Base-by-base conservation (phyloP, 2,329 filamentous ascomycete species). In the Cylindrodendrum hubeiense region DNA sequence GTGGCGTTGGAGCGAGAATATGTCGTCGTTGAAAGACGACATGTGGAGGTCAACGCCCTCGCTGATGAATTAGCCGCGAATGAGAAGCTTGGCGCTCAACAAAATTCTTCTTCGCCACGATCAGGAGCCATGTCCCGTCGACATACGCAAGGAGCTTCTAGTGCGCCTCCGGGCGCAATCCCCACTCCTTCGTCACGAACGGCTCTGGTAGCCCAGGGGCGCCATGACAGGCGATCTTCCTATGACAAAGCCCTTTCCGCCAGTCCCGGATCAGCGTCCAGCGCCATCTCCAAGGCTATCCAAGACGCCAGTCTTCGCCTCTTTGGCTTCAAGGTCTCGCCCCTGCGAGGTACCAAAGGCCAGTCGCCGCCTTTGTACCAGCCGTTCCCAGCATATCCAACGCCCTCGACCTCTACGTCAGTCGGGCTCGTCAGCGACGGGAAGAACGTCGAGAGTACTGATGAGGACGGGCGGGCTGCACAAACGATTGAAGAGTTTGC, bases 1-100 rank as follows among this genome's bases (percentile, higher is more conserved):
- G 90, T 97, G 52, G 93, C 93, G 1, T 92, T 97, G 72, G 95
- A 97, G 77, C 90, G 95, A 69, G 96, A 98, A 70, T 99, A 98
- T 74, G 95, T 99, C 21, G 86, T 98, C 26, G 93, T 99, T 13
- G 96, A 99, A 82, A 97, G 98, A 83, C 90, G 92, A 69, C 92
- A 94, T 21, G 95, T 99, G 12, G 95, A 98, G 79, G 95, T 99
- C 54, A 98, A 99, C 78, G 96, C 96, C 3, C 92, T 99, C 74
- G 96, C 96, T 22, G 96, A 99, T 79, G 95, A 98, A 80, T 84
- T 99, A 76, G 95, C 94, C 47, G 92, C 94, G 56, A 95, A 93
- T 74, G 92, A 93, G 51, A 90, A 90, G 53, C 81, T 90, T 22
- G 86, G 74, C 12, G 67, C 70, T 17, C 60, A 60, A 26, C 88